Evolutionary conservation across 768 basidiomycete genomes (phyloP), one percentile per base, ranked within the genome.

Genomic region (Pilatotrama ljubarskyi): DNA sequence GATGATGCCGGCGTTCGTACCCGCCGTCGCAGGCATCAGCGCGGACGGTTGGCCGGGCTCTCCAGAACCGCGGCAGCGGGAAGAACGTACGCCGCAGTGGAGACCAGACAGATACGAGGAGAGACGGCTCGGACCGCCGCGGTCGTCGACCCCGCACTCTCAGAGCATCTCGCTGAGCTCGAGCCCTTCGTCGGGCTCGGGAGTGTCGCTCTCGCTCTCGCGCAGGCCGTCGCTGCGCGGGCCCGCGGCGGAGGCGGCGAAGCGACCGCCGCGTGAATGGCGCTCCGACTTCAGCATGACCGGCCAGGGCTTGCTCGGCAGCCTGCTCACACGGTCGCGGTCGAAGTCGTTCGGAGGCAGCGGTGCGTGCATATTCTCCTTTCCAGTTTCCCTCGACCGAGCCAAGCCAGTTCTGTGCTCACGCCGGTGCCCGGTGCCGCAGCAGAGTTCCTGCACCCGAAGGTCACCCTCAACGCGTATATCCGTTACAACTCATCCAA

Each of bases 211-310:
- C 32, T 46, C 60, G 20, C 54, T 68, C 14, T 65, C 65, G 13
- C 66, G 67, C 5, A 61, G 59, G 35, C 24, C 59, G 17, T 68
- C 66, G 4, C 36, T 66, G 26, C 54, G 58, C 10, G 55, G 59
- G 9, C 44, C 56, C 17, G 53, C 47, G 5, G 42, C 57, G 35
- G 60, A 54, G 52, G 53, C 57, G 35, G 17, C 38, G 5, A 71
- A 67, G 62, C 62, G 69, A 10, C 69, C 71, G 7, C 71, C 71
- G 18, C 60, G 69, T 10, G 69, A 72, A 32, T 75, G 74, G 74
- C 59, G 74, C 35, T 57, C 72, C 1, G 72, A 72, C 46, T 75
- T 75, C 64, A 67, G 66, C 44, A 70, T 73, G 70, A 63, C 62
- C 6, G 61, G 66, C 22, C 56, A 66, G 0, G 52, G 60, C 7